phyloP scores from a whole-genome alignment of 768 basidiomycete species.

The Auriculariales sp. region DNA sequence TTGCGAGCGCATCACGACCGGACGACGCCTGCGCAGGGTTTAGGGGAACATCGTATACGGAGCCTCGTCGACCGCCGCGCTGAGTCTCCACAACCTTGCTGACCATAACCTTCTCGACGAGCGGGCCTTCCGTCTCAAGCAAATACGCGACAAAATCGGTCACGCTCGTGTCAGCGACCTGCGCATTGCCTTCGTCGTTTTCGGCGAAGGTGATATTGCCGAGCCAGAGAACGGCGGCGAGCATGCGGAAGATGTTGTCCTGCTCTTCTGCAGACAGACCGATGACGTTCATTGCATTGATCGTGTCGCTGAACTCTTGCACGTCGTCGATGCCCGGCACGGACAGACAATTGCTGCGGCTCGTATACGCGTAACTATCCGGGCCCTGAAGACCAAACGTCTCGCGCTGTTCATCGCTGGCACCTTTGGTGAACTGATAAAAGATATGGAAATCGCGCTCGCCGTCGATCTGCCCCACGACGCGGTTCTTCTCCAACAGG shows the following conservation, averaged over 20 bases:
- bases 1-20: slow-evolving; percentile 82
- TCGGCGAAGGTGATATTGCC: slow-evolving; percentile 89
- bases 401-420: slow-evolving; percentile 80
- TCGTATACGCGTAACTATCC: slow-evolving; percentile 89
- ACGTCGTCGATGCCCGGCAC: slow-evolving; percentile 85
- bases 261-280: slow-evolving; percentile 80
- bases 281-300: slow-evolving; percentile 87
- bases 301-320: slow-evolving; percentile 75
- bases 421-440: slow-evolving; percentile 97
- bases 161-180: slow-evolving; percentile 68
- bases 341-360: slow-evolving; percentile 78
- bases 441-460: slow-evolving; percentile 99
- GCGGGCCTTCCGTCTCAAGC: slow-evolving; percentile 69
- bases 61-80: slow-evolving; percentile 77
- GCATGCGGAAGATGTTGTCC: slow-evolving; percentile 82
- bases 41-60: slow-evolving; percentile 90
- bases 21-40: slow-evolving; percentile 85
- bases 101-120: slow-evolving; percentile 79
- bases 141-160: slow-evolving; percentile 91
- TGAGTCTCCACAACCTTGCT: slow-evolving; percentile 83
- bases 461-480: slow-evolving; percentile 90
- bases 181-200: slow-evolving; percentile 78
- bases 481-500: slow-evolving; percentile 88
- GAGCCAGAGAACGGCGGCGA: slow-evolving; percentile 87
- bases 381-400: slow-evolving; percentile 91